Conservation (phyloP, 2,329 filamentous ascomycete species). For the Microascus cirrosus region DNA sequence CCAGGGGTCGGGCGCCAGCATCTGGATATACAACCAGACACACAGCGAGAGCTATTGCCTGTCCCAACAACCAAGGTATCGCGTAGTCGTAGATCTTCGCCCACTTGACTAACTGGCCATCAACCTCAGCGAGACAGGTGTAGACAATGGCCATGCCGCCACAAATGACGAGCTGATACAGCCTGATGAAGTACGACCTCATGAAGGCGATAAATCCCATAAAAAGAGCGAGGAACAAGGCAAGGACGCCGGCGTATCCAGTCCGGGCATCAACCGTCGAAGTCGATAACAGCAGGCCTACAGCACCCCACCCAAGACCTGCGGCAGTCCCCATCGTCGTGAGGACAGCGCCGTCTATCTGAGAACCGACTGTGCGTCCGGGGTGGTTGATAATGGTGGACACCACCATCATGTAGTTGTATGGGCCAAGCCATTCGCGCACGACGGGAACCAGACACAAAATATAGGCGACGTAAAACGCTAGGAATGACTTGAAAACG, state of each 20-base stretch:
- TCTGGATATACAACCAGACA: conserved; percentile 39
- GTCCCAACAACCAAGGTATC: conserved; percentile 43
- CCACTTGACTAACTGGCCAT: conserved; percentile 30
- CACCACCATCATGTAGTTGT: conserved; percentile 43
- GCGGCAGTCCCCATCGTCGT: conserved; percentile 41
- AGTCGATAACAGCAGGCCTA: conserved; percentile 43
- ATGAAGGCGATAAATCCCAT: conserved; percentile 39
- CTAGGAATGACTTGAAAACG: conserved; percentile 40
- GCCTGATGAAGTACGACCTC: conserved; percentile 42
- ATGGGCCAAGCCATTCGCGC: conserved; percentile 38
- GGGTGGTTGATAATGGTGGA: conserved; percentile 49
- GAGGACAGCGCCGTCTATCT: conserved; percentile 42
- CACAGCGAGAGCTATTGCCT: conserved; percentile 37
- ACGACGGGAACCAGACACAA: conserved; percentile 39
- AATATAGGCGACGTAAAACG: conserved; percentile 44
- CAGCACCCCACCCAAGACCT: conserved; percentile 42
- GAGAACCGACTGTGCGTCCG: conserved; percentile 41
- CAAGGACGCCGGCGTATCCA: conserved; percentile 44
- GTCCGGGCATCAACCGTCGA: conserved; percentile 29
- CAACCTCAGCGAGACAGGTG: conserved; percentile 38
- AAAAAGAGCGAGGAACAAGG: conserved; percentile 40
- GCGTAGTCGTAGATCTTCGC: conserved; percentile 38
- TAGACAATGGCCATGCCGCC: conserved; percentile 45
- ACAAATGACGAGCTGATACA: conserved; percentile 43
- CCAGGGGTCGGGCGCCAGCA: conserved; percentile 41